Evolutionary conservation across 768 basidiomycete species (phyloP), one percentile per base, ranked within the genome.

Genomic region (Dioszegia aurantiaca): DNA sequence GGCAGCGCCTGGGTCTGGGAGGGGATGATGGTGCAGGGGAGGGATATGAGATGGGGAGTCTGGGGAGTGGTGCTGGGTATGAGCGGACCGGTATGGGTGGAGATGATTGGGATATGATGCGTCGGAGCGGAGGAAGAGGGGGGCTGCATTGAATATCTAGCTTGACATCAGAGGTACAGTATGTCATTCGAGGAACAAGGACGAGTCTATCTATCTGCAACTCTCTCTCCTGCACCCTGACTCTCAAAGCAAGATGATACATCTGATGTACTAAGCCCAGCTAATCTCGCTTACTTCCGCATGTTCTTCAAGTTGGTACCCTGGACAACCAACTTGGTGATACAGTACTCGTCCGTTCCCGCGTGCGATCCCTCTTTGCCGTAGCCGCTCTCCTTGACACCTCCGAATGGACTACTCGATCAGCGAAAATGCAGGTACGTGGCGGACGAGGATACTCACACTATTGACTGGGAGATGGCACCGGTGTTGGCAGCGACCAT

Each of bases 351-450:
- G 40, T 86, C 83, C 63, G 97, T 89, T 3, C 92, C 93, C 77
- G 90, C 87, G 28, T 75, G 77, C 1, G 84, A 83, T 5, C 94
- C 94, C 70, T 94, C 92, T 31, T 89, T 82, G 16, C 94, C 88
- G 78, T 86, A 73, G 12, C 91, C 92, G 68, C 88, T 90, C 80
- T 95, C 89, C 58, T 78, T 78, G 56, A 77, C 49, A 27, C 72
- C 72, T 14, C 64, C 64, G 43, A 67, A 68, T 16, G 65, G 68
- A 54, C 61, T 64, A 53, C 27, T 3, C 55, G 17, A 27, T 53
- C 51, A 59, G 52, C 46, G 1, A 11, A 39, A 3, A n/a, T 16
- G 2, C 17, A 41, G n/a, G 4, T 3, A n/a, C 45, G 16, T 44
- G 4, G 31, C 23, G 39, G 16, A 4, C 6, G 14, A 21, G 23